Base-by-base conservation (phyloP, 169 alveolate species). In the Cryptosporidium sp. region DNA sequence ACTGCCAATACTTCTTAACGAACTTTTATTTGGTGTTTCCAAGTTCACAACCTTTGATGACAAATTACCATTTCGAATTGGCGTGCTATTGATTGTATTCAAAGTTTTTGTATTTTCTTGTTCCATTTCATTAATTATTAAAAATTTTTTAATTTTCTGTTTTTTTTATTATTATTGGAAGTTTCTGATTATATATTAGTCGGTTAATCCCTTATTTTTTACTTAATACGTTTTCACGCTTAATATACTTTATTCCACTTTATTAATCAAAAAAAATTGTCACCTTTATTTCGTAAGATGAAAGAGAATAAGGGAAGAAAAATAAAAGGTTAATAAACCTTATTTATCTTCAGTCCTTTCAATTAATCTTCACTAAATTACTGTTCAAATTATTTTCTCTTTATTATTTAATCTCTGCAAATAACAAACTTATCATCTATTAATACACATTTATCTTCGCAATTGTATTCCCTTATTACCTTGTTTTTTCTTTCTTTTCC, bases 31-130 rank as follows among this genome's bases (percentile, higher is more conserved):
- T 60, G 86, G 86, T 10, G 86, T 73, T 29, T 73, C 86, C 23
- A 18, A 37, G 51, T 35, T 26, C 5, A 14, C 39, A n/a, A n/a
- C 9, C 26, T 60, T 60, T 31, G n/a, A 7, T 31, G 52, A 1
- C n/a, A 44, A 35, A 21, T 31, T 44, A 12, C 35, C 18, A n/a
- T 37, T 73, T 73, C 70, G 39, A n/a, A 14, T 73, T 31, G 86
- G 86, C 7, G 86, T 73, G 52, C 18, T 21, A 6, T 71, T n/a
- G 9, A 1, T 33, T 23, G 53, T 16, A 37, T 73, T 73, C 48
- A 73, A 73, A 60, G 56, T 35, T 73, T 35, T 39, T 21, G 86
- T 37, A 53, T 73, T 73, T 56, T 73, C 86, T 29, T 56, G 86
- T 2, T 73, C 70, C 86, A 73, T 73, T 60, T 73, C 71, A 53